Evolutionary conservation across 2,329 filamentous ascomycete genomes (phyloP).

Genomic region (Fusarium sp.): DNA sequence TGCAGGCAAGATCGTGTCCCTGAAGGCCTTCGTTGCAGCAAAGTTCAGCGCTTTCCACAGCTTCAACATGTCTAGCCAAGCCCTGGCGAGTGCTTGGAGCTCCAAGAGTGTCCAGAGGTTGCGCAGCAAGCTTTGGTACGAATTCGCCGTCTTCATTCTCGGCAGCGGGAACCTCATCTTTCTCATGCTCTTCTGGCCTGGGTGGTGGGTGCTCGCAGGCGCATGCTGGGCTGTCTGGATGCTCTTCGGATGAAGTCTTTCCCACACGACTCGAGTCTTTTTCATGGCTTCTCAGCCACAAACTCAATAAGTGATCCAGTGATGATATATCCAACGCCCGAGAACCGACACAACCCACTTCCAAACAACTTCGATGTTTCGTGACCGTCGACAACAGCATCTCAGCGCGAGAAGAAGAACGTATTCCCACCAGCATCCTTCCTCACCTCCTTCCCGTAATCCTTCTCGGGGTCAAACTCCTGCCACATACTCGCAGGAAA

Average conservation of each 20-base stretch:
- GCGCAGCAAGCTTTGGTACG: constrained; percentile 63
- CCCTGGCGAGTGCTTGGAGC: constrained; percentile 54
- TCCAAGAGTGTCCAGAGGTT: constrained; percentile 54
- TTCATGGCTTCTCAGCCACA: constrained; percentile 19
- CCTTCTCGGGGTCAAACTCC: constrained; percentile 90
- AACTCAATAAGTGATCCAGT: constrained; percentile 23
- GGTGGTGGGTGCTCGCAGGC: constrained; percentile 64
- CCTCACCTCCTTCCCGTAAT: constrained; percentile 82
- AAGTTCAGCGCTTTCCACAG: constrained; percentile 50
- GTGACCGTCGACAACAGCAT: constrained; percentile 12
- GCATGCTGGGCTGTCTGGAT: constrained; percentile 53
- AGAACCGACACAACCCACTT: constrained; percentile 9
- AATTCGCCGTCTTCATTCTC: constrained; percentile 65
- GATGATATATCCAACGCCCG: constrained; percentile 20
- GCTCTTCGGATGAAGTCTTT: constrained; percentile 52
- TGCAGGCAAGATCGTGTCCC: constrained; percentile 46
- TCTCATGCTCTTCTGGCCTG: constrained; percentile 69
- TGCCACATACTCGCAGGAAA: constrained; percentile 97
- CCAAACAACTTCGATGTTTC: constrained; percentile 8
- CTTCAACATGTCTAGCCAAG: constrained; percentile 49
- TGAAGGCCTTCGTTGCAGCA: constrained; percentile 48
- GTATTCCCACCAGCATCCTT: constrained; percentile 91
- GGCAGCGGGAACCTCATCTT: constrained; percentile 64
- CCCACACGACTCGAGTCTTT: constrained; percentile 14
- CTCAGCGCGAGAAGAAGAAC: constrained; percentile 80